A percentile compares a stretch with the other conserved stretches of the same genome.
These are phyloP conservation scores for Rutstroemia sp. DNA, from an alignment of 2,329 filamentous ascomycete genomes.

Conservation along the genomic window DNA sequence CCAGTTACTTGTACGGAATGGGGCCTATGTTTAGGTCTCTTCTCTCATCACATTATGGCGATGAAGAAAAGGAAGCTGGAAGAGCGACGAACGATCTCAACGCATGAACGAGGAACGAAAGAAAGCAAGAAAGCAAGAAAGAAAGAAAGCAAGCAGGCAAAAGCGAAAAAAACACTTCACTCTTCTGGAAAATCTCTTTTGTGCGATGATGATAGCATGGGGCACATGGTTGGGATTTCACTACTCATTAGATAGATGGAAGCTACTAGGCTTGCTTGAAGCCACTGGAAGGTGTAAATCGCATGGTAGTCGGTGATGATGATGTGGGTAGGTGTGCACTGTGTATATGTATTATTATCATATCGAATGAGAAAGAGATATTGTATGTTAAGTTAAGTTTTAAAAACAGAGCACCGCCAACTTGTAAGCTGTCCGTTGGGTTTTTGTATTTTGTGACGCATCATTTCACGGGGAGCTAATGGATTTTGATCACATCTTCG, in stretches of 20 bases:
- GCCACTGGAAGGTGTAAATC: background rate
- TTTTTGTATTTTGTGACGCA: background rate
- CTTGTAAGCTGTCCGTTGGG: too few species aligned
- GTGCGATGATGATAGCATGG: background rate
- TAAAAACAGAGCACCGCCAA: background rate
- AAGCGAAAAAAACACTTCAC: conserved; percentile 3
- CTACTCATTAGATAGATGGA: background rate
- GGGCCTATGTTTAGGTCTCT: too few species aligned
- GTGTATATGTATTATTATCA: background rate
- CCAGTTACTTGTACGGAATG: background rate
- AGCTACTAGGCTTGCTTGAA: background rate
- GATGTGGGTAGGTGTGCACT: background rate
- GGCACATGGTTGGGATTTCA: background rate
- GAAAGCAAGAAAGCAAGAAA: background rate
- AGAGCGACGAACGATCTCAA: background rate
- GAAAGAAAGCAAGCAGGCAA: background rate
- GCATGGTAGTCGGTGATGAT: background rate
- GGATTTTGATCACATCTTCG: background rate
- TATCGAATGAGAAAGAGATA: background rate
- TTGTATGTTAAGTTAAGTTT: background rate
- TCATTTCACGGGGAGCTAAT: background rate
- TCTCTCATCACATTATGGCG: background rate
- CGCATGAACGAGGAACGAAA: background rate
- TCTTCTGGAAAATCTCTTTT: conserved; percentile 2
- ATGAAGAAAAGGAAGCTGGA: background rate